Evolutionary conservation across 345 rosid genomes (phyloP), one percentile per base, ranked within the genome.

Genomic region (Schrenkiella parvula): DNA sequence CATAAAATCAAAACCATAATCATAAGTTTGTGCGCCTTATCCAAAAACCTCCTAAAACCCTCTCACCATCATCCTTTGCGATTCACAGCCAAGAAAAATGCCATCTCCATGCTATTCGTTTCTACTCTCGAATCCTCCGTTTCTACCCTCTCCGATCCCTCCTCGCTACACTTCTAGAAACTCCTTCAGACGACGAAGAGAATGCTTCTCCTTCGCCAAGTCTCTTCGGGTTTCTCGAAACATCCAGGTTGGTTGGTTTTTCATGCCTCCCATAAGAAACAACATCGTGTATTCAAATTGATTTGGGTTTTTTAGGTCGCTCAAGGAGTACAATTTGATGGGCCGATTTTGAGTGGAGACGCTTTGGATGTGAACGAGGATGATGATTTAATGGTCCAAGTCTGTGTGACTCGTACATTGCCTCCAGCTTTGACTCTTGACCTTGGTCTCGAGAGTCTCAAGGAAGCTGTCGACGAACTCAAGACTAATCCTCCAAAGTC

Each of bases 341-440:
- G 87, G 14, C 90, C 87, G 26, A 14, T 85, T 42, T 17, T 81
- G 29, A 82, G 77, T 58, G 47, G 38, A 26, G 74, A 66, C 1
- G 85, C 64, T 25, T 35, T 79, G 50, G 79, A 75, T 6, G 79
- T 55, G 46, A 43, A 56, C 46, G 84, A 79, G 70, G 89, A 87
- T 35, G 78, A 75, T 42, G 86, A 81, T 32, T 44, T 87, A 65
- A 77, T 79, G 71, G 83, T 93, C 26, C 91, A 88, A 80, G 84
- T 80, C 11, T 85, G 87, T 72, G 70, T 89, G 65, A 88, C 85
- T 18, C 86, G 86, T 55, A 86, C 84, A 42, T 79, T 90, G 76
- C 84, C 92, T 53, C 95, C 95, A 28, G 98, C 96, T 6, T 81
- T 90, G 84, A 86, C 96, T 57, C 85, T 93, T 51, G 84, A 89